A percentile compares a stretch with the other conserved stretches of the same genome.
Conservation (phyloP, 176 grass and related monocot genomes). For the Eleusine coracana region DNA sequence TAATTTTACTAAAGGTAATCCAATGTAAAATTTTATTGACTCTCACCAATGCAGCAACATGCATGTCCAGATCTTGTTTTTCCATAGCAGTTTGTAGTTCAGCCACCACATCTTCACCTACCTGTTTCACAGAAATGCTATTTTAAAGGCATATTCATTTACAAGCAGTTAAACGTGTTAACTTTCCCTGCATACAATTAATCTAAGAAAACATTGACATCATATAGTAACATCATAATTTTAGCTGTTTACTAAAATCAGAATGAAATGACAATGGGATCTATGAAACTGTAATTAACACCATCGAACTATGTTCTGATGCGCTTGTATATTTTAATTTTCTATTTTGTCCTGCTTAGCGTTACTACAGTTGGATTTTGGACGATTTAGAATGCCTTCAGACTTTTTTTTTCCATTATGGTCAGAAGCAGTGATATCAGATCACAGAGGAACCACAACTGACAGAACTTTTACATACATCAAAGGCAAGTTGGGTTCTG, state of each 20-base stretch:
- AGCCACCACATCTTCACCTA: constrained; percentile 76
- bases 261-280: background rate
- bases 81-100: constrained; percentile 68
- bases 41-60: constrained; percentile 76
- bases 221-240: background rate
- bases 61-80: constrained; percentile 80
- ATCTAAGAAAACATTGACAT: background rate
- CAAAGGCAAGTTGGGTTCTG: background rate
- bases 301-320: background rate
- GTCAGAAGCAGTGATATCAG: background rate
- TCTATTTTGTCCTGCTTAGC: background rate
- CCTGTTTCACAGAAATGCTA: constrained; percentile 52
- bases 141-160: background rate
- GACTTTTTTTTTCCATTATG: background rate
- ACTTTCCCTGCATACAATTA: background rate
- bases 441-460: background rate
- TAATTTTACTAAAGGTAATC: background rate
- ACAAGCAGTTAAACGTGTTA: background rate
- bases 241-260: background rate
- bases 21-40: background rate
- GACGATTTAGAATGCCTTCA: background rate
- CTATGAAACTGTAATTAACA: background rate
- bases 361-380: background rate
- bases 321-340: background rate
- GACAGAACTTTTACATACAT: background rate